Conservation (phyloP, 164 flowering plant genomes). For the Vitis amurensis region DNA sequence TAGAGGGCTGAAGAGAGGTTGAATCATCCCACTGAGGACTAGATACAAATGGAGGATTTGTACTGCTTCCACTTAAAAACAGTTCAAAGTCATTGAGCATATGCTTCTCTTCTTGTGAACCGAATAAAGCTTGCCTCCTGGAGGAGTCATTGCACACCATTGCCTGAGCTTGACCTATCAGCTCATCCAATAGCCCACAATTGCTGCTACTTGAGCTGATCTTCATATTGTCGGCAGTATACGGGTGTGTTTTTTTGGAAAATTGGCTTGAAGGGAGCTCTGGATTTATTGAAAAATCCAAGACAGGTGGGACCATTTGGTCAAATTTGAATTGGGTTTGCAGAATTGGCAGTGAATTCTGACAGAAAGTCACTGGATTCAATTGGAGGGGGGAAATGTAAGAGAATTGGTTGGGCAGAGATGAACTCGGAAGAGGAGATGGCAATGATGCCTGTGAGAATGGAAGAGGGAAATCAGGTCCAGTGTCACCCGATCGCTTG, state of each 20-base stretch:
- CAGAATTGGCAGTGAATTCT: constrained; percentile 7
- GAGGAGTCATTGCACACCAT: constrained; percentile 11
- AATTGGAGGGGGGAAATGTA: constrained; percentile 17
- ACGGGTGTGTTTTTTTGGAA: background rate
- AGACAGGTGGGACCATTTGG: background rate
- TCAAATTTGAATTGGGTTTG: constrained; percentile 12
- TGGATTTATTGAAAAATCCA: constrained; percentile 12
- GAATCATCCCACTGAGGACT: constrained; percentile 15
- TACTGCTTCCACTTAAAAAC: too few species aligned
- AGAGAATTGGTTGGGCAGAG: constrained; percentile 1
- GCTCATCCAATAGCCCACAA: constrained; percentile 47
- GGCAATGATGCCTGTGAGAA: constrained; percentile 12
- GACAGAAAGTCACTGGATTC: constrained; percentile 13
- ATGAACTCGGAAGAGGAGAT: constrained; percentile 17
- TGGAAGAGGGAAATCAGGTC: constrained; percentile 6
- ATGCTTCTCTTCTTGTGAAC: constrained; percentile 11
- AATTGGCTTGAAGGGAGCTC: constrained; percentile 33
- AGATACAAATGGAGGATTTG: background rate
- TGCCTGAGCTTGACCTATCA: constrained; percentile 38
- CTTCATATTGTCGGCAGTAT: background rate
- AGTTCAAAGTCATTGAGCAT: constrained; percentile 14
- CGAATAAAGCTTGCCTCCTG: constrained; percentile 1
- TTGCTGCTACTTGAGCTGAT: background rate
- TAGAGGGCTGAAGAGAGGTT: constrained; percentile 8
- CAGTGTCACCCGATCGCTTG: constrained; percentile 19